These are phyloP conservation scores for Solanum dulcamara DNA, from an alignment of 257 asterid genomes.

Conservation along the genomic window DNA sequence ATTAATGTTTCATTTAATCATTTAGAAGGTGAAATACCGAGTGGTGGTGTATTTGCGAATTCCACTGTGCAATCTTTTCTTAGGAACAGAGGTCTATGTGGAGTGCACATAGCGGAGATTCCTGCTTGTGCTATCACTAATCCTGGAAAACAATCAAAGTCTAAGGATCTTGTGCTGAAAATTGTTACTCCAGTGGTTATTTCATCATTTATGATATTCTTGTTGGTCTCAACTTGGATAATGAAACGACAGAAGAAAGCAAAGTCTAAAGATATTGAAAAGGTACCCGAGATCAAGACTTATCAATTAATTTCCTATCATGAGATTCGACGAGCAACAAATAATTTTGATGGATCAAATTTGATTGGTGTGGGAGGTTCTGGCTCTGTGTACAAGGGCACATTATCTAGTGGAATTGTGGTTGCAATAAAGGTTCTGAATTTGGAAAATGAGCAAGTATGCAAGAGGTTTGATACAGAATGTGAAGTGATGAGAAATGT, in stretches of 20 bases:
- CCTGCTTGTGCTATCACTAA: background rate
- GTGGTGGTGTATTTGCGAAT: background rate
- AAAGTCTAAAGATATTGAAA: background rate
- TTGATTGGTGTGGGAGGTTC: conserved; percentile 22
- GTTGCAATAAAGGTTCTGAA: conserved; percentile 25
- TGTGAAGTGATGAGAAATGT: background rate
- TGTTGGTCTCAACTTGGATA: conserved; percentile 5
- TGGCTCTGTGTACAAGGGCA: conserved; percentile 18
- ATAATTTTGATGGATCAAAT: conserved; percentile 13
- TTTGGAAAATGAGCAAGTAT: background rate
- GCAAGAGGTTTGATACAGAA: background rate
- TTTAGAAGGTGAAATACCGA: background rate
- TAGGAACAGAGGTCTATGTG: background rate
- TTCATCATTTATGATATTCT: background rate
- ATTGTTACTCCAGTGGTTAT: conserved; percentile 5
- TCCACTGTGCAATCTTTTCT: background rate
- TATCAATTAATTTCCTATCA: conserved; percentile 5
- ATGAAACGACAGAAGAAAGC: background rate
- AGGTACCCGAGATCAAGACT: background rate
- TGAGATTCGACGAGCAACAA: conserved; percentile 17
- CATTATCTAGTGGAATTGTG: conserved; percentile 1
- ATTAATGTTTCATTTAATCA: conserved; percentile 17
- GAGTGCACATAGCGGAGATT: background rate
- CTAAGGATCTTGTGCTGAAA: background rate
- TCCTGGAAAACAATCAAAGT: background rate